Percentiles rank a stretch among this genome's conserved stretches.
phyloP scores from a whole-genome alignment of 2,329 filamentous ascomycete genomes.

The Fusarium tuaranense region DNA sequence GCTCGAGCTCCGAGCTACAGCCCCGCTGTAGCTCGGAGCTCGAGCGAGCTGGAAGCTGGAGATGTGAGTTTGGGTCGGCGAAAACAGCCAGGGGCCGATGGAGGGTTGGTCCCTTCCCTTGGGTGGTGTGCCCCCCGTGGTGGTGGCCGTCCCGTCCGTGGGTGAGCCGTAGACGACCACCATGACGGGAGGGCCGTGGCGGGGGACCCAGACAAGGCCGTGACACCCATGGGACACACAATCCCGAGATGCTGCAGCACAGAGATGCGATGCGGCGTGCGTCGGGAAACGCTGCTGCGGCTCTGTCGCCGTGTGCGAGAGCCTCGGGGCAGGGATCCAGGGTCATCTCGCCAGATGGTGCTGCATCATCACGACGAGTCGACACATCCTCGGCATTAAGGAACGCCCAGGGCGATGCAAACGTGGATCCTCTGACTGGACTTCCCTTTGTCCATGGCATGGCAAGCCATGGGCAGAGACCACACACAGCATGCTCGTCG shows the following conservation, averaged over 20 bases:
- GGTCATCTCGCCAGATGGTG: constrained; percentile 23
- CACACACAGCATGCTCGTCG: constrained; percentile 32
- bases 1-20: no score
- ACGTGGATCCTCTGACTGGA: constrained; percentile 44
- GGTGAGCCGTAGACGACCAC: background rate
- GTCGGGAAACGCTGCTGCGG: constrained; percentile 39
- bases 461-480: constrained; percentile 36
- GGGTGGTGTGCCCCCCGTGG: constrained; percentile 5
- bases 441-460: constrained; percentile 47
- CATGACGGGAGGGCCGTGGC: background rate
- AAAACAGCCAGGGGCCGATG: constrained; percentile 31
- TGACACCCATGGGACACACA: constrained; percentile 2
- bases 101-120: constrained; percentile 22
- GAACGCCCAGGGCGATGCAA: constrained; percentile 39
- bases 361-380: constrained; percentile 18
- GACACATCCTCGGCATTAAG: constrained; percentile 45
- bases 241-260: constrained; percentile 32
- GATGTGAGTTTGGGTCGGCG: constrained; percentile 31
- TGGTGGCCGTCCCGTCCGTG: constrained; percentile 3
- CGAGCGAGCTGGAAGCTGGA: constrained; percentile 25
- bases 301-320: constrained; percentile 41
- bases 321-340: constrained; percentile 36
- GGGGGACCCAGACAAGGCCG: constrained; percentile 5
- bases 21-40: constrained; percentile 32
- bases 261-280: constrained; percentile 25